Evolutionary conservation across 2,329 filamentous ascomycete species (phyloP), one percentile per base, ranked within the genome.

Genomic region (Paramyrothecium roridum): DNA sequence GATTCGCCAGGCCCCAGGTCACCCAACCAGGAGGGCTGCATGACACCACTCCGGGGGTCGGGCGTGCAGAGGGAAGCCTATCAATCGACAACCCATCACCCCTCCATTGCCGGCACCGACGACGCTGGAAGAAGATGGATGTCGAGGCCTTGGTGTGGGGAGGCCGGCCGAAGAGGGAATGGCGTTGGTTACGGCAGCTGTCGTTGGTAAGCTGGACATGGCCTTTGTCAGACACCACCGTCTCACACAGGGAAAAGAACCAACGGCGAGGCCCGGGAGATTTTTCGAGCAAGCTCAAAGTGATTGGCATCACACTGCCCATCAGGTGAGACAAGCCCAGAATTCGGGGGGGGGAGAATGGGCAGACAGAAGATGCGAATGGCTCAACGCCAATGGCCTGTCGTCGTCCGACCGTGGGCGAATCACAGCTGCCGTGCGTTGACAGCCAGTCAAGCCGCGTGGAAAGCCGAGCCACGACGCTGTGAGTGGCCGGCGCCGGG

Each of bases 31-130:
- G 21, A 40, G n/a, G 33, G 19, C 60, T 66, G 64, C 64, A 66
- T 66, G 60, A 64, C 64, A 66, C 64, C 64, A 66, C 63, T 61
- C 55, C 56, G 57, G 56, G 52, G 53, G 26, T 30, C n/a, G n/a
- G n/a, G n/a, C 40, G 37, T 51, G 52, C 16, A 8, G 16, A 16
- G 37, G 53, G 53, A 34, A 48, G 53, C 53, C 52, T 57, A 54
- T 53, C 50, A 53, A 13, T 20, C 53, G 34, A 17, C 37, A 16
- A 45, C 37, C 30, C 53, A 51, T 34, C 30, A 23, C 50, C 20
- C 50, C 16, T 43, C 50, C 50, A 20, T 33, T 45, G 48, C 23
- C 48, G 23, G 48, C 21, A 23, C 46, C 20, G 22, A 20, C 46
- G 12, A 8, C n/a, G 19, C 19, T 48, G 19, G 22, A 23, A 4